These are phyloP conservation scores for Mycosphaerella arachidis DNA, from an alignment of 2,329 filamentous ascomycete species.

Conservation along the genomic window DNA sequence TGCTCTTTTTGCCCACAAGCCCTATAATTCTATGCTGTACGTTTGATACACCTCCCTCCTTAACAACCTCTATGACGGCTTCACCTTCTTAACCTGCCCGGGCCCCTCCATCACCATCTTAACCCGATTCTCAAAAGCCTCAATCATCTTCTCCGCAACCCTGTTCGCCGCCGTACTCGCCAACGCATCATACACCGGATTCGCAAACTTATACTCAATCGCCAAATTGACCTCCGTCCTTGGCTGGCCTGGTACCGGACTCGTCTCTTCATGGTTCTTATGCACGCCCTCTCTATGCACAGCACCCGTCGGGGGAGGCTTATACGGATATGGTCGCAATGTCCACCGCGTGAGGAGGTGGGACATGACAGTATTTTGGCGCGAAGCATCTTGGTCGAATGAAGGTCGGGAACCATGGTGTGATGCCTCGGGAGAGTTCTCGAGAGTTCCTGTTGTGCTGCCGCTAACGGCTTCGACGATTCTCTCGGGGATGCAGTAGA, in stretches of 20 bases:
- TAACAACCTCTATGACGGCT: neutral
- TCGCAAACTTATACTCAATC: conserved; percentile 80
- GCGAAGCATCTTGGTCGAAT: conserved; percentile 35
- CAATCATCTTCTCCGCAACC: conserved; percentile 82
- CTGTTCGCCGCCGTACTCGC: conserved; percentile 78
- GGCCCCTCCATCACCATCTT: conserved; percentile 46
- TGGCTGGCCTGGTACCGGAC: conserved; percentile 36
- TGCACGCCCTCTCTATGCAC: conserved; percentile 26
- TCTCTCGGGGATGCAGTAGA: conserved; percentile 69
- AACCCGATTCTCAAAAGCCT: conserved; percentile 84
- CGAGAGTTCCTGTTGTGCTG: conserved; percentile 45
- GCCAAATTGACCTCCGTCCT: conserved; percentile 70
- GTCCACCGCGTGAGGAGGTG: conserved; percentile 68
- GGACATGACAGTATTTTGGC: conserved; percentile 52
- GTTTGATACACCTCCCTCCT: neutral
- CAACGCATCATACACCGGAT: conserved; percentile 79
- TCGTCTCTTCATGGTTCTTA: conserved; percentile 39
- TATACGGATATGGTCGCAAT: conserved; percentile 46
- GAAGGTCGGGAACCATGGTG: conserved; percentile 39
- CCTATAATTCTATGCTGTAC: neutral
- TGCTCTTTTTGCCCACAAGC: too few species aligned
- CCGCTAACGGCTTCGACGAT: conserved; percentile 76
- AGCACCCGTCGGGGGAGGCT: conserved; percentile 41
- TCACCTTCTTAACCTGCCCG: neutral
- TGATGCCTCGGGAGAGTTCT: conserved; percentile 33